Base-by-base conservation (phyloP, 371 early-diverging fungal species). In the Rhizopus delemar region DNA sequence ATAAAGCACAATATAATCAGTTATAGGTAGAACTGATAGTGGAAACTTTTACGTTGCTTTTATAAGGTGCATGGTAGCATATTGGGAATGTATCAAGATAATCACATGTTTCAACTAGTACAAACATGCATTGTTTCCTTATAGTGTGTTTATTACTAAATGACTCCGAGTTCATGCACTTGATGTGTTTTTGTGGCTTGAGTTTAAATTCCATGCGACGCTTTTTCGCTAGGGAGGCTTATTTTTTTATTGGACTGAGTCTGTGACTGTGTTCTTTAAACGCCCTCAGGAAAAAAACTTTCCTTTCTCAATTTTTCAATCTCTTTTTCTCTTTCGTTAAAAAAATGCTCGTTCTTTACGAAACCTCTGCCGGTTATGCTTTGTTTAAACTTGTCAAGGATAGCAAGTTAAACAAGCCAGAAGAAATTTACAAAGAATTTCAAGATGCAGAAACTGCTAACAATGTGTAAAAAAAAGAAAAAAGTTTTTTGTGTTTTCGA, bases 281-380 rank as follows among this genome's bases (percentile, higher is more conserved):
- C 9, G 15, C 31, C 48, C 29, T 43, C 22, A 48, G 31, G 39
- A 36, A 36, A 39, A 53, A 53, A 36, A 41, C 16, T 51, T 33
- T 51, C 29, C 59, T 51, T 65, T 41, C 56, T 51, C 46, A 50
- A 54, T 56, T 52, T 39, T 51, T 36, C 41, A 22, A 22, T 22
- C 22, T 43, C 43, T 43, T 43, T 51, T 28, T 56, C 49, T 53
- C 63, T 56, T 46, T 53, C 34, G 9, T 31, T 9, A 16, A 13
- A 32, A 75, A 67, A 53, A 93, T 89, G 90, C 85, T 91, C 56
- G 89, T 91, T 48, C 85, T 94, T 53, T 89, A 86, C 78, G 94
- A 94, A 77, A 92, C 92, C 43, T 85, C 92, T 55, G 93, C 93
- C 48, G 96, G 95, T 60, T 93, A 89, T 64, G 93, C 93, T 52